Conservation (phyloP, 225 moss, liverwort and hornwort species). For the Ulota crispa region DNA sequence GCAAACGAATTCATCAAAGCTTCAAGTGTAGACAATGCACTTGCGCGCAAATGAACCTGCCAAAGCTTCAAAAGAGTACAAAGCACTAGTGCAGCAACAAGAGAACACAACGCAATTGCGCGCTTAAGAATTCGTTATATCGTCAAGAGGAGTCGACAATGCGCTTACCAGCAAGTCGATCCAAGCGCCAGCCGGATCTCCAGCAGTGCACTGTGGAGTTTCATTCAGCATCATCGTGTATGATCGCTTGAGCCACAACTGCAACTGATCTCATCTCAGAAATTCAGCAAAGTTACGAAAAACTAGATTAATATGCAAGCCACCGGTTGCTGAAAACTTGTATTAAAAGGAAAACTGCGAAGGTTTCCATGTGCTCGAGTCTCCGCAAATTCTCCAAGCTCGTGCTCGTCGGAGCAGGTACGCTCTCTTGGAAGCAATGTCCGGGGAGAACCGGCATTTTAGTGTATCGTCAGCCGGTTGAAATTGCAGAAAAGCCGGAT, state of each 20-base stretch:
- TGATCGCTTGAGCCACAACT: neutral
- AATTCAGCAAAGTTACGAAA: neutral
- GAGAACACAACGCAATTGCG: too few relatives aligned
- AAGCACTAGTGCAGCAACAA: too few relatives aligned
- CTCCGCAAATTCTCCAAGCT: neutral
- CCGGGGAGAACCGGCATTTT: neutral
- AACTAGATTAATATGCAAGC: neutral
- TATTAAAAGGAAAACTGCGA: neutral
- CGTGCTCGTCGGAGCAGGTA: neutral
- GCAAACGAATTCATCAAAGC: too few relatives aligned
- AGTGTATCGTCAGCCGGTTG: too few relatives aligned
- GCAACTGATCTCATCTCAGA: neutral
- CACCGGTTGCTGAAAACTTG: neutral
- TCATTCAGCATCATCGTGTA: slow-evolving; percentile 4
- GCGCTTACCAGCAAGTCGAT: slow-evolving; percentile 24
- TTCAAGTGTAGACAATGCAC: too few relatives aligned
- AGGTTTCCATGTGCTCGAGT: neutral
- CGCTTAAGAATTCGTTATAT: neutral
- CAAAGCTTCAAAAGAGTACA: too few relatives aligned
- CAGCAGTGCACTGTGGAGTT: neutral
- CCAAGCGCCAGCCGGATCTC: slow-evolving; percentile 9
- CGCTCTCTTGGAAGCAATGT: neutral
- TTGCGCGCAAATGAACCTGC: too few relatives aligned
- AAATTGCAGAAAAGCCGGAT: too few relatives aligned
- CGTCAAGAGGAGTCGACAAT: neutral